Evolutionary conservation across 2,329 filamentous ascomycete genomes (phyloP), one percentile per base, ranked within the genome.

Genomic region (Aaosphaeria arxii): DNA sequence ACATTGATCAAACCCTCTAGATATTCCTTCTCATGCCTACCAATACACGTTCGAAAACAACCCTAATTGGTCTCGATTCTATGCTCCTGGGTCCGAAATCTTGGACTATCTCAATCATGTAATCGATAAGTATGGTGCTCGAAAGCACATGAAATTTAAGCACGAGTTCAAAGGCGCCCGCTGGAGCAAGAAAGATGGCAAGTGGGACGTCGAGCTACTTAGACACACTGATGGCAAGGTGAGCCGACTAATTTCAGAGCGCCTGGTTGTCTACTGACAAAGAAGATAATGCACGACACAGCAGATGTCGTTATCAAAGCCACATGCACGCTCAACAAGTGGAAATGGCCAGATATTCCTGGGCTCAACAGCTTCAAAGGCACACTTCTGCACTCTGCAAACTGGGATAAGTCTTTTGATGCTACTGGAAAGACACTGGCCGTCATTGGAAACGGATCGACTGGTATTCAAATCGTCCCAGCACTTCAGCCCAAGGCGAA

Each of bases 231-330:
- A n/a, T n/a, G n/a, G n/a, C n/a, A n/a, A n/a, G n/a, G n/a, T n/a
- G n/a, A n/a, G n/a, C n/a, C n/a, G n/a, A n/a, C n/a, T n/a, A n/a
- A n/a, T n/a, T n/a, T n/a, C n/a, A n/a, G n/a, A n/a, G n/a, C n/a
- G n/a, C n/a, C n/a, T 9, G 7, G 29, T 6, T 29, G 30, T 9
- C 41, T 43, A 7, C 6, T 7, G 6, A 43, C 41, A 9, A 31
- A 31, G 75, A 76, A 70, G 66, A 6, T 43, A 6, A 29, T 43
- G 7, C 13, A 29, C 41, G 41, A 43, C 29, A 43, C 6, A 29
- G 41, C 41, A 6, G 41, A 43, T 11, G 6, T 43, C 29, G 7
- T 43, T 9, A 30, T 43, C 41, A 43, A 43, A 7, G 41, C 17
- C 9, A 17, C 13, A 6, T 11, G 41, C 6, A 29, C 30, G 17